Percentiles rank a stretch among this genome's conserved stretches.
Conservation (phyloP, 805 yeast species). For the Candida qinlingensis region DNA sequence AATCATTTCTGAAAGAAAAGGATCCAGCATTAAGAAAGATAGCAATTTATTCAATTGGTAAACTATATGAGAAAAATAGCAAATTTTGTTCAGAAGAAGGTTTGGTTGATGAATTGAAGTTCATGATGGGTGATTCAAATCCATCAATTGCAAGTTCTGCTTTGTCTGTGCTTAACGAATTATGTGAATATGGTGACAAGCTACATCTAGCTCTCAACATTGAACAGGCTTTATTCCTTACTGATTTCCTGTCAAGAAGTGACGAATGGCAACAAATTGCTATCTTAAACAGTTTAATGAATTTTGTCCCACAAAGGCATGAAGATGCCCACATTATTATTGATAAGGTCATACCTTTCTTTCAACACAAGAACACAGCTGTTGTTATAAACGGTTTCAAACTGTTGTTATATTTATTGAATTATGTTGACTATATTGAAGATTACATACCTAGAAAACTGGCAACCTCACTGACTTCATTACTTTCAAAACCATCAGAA, state of each 20-base stretch:
- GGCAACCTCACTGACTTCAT: constrained; percentile 62
- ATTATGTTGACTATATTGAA: constrained; percentile 58
- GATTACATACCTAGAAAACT: constrained; percentile 55
- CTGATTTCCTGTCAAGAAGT: constrained; percentile 25
- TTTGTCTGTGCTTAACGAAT: constrained; percentile 56
- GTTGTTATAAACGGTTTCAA: constrained; percentile 76
- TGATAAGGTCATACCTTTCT: constrained; percentile 58
- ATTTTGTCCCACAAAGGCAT: constrained; percentile 66
- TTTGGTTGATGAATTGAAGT: constrained; percentile 45
- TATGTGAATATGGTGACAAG: constrained; percentile 51
- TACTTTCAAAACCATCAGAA: constrained; percentile 74
- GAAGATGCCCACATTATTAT: constrained; percentile 62
- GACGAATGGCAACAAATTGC: constrained; percentile 68
- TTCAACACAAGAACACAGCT: constrained; percentile 77
- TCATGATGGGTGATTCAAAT: constrained; percentile 48
- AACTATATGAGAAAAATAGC: constrained; percentile 54
- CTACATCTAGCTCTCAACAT: constrained; percentile 51
- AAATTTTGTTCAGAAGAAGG: constrained; percentile 36
- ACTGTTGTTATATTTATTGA: constrained; percentile 63
- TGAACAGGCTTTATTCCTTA: constrained; percentile 38
- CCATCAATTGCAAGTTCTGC: constrained; percentile 67
- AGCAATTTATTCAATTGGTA: constrained; percentile 66
- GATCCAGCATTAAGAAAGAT: constrained; percentile 62
- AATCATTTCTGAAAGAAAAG: constrained; percentile 35
- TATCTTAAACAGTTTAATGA: constrained; percentile 57